Base-by-base conservation (phyloP, 2,329 filamentous ascomycete genomes). In the Colletotrichum sp. region DNA sequence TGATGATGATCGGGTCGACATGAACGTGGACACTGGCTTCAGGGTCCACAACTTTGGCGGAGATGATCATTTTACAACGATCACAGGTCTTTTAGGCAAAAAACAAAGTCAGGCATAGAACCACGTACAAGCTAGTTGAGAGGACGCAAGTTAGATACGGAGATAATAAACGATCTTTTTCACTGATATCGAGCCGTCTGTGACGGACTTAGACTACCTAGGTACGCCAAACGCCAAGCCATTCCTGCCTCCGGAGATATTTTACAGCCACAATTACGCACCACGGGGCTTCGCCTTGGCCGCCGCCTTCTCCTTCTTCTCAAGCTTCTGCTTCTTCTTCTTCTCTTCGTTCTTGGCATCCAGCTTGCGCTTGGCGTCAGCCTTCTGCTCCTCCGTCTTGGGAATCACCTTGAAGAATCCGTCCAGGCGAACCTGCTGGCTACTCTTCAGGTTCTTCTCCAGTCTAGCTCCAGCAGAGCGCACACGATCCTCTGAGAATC, bases 341-440 rank as follows among this genome's bases (percentile, higher is more conserved):
- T 95, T 96, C 80, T 96, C 94, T 80, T 96, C 96, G 36, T 95
- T 89, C 88, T 97, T 97, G 86, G 96, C 95, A 68, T 98, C 96
- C 48, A 97, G 90, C 88, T 98, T 99, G 79, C 97, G 91, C 91
- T 99, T 99, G 81, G 97, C 87, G 56, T 86, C 93, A 70, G 94
- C 93, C 86, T 96, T 94, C 87, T 99, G 93, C 78, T 93, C 94
- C 0, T 96, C 94, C 1, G 96, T 95, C 88, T 96, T 97, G 76
- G 95, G 94, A 18, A 98, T 87, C 2, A 95, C 93, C 88, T 98
- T 98, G 90, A 99, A 99, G 88, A 99, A 99, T 1, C 97, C 97
- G 83, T 98, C 96, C 3, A 99, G 88, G 27, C 97, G 91, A 32
- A 95, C 94, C 86, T 99, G 97, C 85, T 98, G 97, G 32, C 94